These are phyloP conservation scores for Daedalea quercina DNA, from an alignment of 768 basidiomycete genomes.

Conservation along the genomic window DNA sequence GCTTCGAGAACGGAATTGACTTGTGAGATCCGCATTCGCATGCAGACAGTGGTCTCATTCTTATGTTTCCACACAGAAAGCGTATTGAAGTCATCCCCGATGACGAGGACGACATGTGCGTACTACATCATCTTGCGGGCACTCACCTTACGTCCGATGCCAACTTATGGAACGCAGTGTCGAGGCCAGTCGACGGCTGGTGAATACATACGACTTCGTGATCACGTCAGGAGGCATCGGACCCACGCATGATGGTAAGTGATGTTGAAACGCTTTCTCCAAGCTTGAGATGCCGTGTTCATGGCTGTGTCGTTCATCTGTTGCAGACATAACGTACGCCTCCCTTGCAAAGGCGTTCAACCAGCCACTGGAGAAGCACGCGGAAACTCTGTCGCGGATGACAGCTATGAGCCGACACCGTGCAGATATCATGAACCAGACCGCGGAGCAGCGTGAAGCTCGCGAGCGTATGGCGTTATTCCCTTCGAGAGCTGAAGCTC, in stretches of 20 bases:
- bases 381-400: conserved; percentile 76
- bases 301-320: background rate
- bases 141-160: background rate
- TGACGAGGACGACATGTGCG: conserved; percentile 84
- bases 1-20: conserved; percentile 83
- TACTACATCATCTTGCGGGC: background rate
- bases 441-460: conserved; percentile 67
- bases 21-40: conserved; percentile 39
- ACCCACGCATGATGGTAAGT: conserved; percentile 80
- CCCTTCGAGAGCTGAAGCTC: conserved; percentile 67
- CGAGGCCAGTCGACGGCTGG: conserved; percentile 81
- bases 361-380: conserved; percentile 62
- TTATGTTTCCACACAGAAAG: conserved; percentile 41
- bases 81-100: conserved; percentile 90
- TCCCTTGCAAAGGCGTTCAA: conserved; percentile 83
- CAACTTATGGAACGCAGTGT: conserved; percentile 36
- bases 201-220: conserved; percentile 80
- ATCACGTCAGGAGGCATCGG: conserved; percentile 90
- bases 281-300: too few relatives aligned
- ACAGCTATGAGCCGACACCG: conserved; percentile 48
- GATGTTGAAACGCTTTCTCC: too few relatives aligned
- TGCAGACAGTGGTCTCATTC: conserved; percentile 12
- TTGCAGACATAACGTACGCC: conserved; percentile 79
- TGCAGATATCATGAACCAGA: conserved; percentile 52
- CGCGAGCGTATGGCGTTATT: conserved; percentile 88